phyloP scores from a whole-genome alignment of 306 rosid species.

The Vigna angularis region DNA sequence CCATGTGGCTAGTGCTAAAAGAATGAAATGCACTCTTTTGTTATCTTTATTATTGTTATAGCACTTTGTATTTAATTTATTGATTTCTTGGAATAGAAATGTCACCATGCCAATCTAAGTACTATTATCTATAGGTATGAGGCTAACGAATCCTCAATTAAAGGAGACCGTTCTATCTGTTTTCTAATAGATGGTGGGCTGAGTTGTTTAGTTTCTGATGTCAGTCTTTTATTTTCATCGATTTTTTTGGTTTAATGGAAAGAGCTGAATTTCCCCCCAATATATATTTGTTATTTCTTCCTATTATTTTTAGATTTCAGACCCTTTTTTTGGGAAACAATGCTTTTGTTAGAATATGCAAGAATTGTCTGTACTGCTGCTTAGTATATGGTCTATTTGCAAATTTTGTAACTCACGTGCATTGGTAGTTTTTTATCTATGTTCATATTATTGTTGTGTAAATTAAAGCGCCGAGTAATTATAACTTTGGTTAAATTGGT shows the following conservation, averaged over 20 bases:
- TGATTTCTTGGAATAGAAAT: conserved; percentile 16
- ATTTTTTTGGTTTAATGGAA: background rate
- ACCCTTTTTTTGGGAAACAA: background rate
- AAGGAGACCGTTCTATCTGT: background rate
- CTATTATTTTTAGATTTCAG: background rate
- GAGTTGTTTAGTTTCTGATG: conserved; percentile 1
- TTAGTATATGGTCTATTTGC: background rate
- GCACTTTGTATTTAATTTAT: background rate
- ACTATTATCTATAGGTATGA: background rate
- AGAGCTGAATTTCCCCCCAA: background rate
- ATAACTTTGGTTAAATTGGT: background rate
- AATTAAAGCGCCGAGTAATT: background rate
- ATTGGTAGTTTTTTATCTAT: background rate
- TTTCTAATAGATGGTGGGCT: background rate
- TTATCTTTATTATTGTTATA: background rate
- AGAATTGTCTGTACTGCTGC: background rate
- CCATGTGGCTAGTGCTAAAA: background rate
- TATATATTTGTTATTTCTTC: background rate
- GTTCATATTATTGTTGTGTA: background rate
- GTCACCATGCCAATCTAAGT: conserved; percentile 7
- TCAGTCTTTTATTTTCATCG: conserved; percentile 3
- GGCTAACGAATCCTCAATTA: background rate
- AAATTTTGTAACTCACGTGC: background rate
- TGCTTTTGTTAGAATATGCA: background rate
- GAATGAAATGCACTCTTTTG: background rate